These are phyloP conservation scores for Trametes cubensis DNA, from an alignment of 768 basidiomycete genomes.

Conservation along the genomic window DNA sequence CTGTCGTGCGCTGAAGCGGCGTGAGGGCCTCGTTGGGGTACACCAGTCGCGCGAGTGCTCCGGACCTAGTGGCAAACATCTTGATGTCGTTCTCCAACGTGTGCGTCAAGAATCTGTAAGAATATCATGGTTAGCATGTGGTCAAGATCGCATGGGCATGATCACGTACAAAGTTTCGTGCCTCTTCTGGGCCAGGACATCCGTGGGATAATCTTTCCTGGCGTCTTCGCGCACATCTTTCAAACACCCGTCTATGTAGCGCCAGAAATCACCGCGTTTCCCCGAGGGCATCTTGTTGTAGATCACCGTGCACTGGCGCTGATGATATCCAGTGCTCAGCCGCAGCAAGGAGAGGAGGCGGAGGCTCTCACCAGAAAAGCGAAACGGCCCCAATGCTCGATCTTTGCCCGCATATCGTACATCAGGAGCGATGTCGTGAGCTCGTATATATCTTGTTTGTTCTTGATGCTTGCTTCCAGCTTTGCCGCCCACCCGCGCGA, in stretches of 20 bases:
- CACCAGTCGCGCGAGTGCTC: neutral
- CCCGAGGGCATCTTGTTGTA: neutral
- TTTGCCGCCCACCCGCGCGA: too few relatives aligned
- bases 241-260: neutral
- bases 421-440: conserved; percentile 8
- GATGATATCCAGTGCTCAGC: neutral
- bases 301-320: neutral
- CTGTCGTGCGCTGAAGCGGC: neutral
- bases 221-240: neutral
- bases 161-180: neutral
- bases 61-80: neutral
- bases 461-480: conserved; percentile 14
- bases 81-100: neutral
- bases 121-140: neutral
- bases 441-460: conserved; percentile 16
- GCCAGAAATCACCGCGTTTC: conserved; percentile 1
- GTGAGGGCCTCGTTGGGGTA: neutral
- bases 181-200: neutral
- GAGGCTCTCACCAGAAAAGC: conserved; percentile 11
- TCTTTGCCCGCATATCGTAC: conserved; percentile 8
- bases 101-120: neutral
- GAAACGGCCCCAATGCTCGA: conserved; percentile 16
- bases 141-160: too few relatives aligned
- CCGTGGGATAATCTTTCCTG: neutral
- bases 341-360: too few relatives aligned